Conservation (phyloP, 1,139 yeast species). For the Saccharomycopsis crataegensis region DNA sequence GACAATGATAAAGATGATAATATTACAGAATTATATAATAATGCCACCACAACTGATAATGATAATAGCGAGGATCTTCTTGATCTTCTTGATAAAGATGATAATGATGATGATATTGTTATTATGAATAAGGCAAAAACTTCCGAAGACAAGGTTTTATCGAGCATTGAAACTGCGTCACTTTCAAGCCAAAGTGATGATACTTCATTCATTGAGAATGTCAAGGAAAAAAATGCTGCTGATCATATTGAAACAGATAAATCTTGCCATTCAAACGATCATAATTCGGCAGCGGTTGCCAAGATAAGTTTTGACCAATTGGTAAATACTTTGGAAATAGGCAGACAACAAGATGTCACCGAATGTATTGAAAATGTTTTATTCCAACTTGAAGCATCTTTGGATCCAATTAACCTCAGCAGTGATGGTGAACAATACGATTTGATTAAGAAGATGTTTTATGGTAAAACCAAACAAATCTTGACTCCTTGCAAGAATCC, state of each 20-base stretch:
- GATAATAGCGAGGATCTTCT: background rate
- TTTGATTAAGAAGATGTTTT: constrained; percentile 68
- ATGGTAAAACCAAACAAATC: constrained; percentile 61
- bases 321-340: constrained; percentile 68
- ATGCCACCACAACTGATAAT: background rate
- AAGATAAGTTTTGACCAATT: constrained; percentile 54
- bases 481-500: constrained; percentile 20
- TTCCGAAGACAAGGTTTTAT: constrained; percentile 1
- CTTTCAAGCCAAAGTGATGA: background rate
- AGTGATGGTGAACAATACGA: constrained; percentile 77
- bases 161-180: background rate
- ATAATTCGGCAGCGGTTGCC: background rate
- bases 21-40: background rate
- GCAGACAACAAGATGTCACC: constrained; percentile 94
- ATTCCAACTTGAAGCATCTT: constrained; percentile 89
- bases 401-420: constrained; percentile 54
- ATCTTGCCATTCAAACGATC: constrained; percentile 1
- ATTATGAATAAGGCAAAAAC: constrained; percentile 13
- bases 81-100: background rate
- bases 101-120: too few relatives aligned
- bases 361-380: constrained; percentile 94
- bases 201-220: constrained; percentile 3
- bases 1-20: background rate
- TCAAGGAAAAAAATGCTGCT: constrained; percentile 14
- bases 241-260: background rate